A percentile compares a stretch with the other conserved stretches of the same genome.
Conservation (phyloP, 2,329 filamentous ascomycete genomes). For the Orbilia javanica region DNA sequence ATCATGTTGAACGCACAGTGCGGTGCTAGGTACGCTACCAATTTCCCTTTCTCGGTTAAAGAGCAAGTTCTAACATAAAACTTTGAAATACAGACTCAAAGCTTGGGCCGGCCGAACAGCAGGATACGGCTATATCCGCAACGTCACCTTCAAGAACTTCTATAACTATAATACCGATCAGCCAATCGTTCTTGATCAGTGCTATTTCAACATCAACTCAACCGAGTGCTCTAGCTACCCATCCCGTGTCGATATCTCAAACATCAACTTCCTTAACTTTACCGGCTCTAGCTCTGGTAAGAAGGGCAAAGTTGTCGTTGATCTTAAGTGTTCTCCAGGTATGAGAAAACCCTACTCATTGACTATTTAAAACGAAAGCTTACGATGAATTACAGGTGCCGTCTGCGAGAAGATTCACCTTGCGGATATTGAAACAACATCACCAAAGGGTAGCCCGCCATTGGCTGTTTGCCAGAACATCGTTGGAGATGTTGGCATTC, state of each 20-base stretch:
- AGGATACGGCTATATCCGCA: constrained; percentile 74
- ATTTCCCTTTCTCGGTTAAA: background rate
- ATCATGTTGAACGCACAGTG: constrained; percentile 69
- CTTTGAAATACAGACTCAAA: constrained; percentile 69
- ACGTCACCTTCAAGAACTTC: constrained; percentile 74
- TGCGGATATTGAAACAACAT: constrained; percentile 71
- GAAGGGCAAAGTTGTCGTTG: constrained; percentile 70
- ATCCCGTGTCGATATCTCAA: constrained; percentile 72
- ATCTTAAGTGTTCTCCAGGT: constrained; percentile 71
- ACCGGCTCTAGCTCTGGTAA: constrained; percentile 72
- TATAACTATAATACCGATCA: constrained; percentile 72
- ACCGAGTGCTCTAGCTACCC: constrained; percentile 70
- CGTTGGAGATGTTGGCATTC: constrained; percentile 67
- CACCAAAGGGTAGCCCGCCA: constrained; percentile 66
- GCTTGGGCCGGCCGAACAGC: constrained; percentile 72
- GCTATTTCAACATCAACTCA: constrained; percentile 73
- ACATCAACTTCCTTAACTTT: constrained; percentile 73
- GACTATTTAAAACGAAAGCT: too few relatives aligned
- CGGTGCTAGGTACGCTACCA: constrained; percentile 60
- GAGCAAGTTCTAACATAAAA: constrained; percentile 62
- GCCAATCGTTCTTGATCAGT: constrained; percentile 73
- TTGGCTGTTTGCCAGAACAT: constrained; percentile 64
- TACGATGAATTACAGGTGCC: constrained; percentile 63
- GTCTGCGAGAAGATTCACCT: constrained; percentile 72
- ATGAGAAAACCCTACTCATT: constrained; percentile 4